Evolutionary conservation across 208 protist genomes (phyloP).

Genomic region (Trypanosoma melophagium): DNA sequence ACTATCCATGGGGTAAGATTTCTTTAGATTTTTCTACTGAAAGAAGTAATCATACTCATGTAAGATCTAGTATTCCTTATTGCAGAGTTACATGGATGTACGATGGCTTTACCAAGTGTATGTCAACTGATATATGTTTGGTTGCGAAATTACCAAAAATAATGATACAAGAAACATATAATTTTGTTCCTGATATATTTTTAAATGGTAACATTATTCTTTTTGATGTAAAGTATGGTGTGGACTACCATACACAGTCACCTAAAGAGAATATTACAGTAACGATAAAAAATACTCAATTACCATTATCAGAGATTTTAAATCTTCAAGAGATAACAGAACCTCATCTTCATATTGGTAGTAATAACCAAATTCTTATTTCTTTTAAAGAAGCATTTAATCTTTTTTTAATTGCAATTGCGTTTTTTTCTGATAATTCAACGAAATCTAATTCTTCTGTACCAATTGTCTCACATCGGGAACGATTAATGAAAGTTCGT

Average conservation of each 20-base stretch:
- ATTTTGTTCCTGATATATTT: neutral
- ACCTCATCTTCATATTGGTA: neutral
- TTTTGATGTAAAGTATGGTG: slow-evolving; percentile 1
- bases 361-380: slow-evolving; percentile 9
- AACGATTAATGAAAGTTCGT: slow-evolving; percentile 23
- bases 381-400: slow-evolving; percentile 21
- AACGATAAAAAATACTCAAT: neutral
- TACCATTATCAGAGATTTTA: neutral
- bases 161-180: neutral
- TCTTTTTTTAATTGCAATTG: slow-evolving; percentile 4
- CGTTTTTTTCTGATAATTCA: slow-evolving; percentile 1
- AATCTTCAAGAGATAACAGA: neutral
- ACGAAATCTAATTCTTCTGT: neutral
- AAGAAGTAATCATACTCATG: neutral
- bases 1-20: slow-evolving; percentile 13
- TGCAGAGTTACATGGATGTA: slow-evolving; percentile 4
- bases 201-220: neutral
- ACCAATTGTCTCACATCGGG: neutral
- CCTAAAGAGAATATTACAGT: slow-evolving; percentile 5
- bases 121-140: slow-evolving; percentile 6
- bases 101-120: slow-evolving; percentile 8
- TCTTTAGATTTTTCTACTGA: neutral
- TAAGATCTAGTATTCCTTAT: slow-evolving; percentile 6
- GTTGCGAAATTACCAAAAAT: slow-evolving; percentile 8
- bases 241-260: neutral